phyloP scores from a whole-genome alignment of 164 flowering plant species.

The Amborella trichopoda region DNA sequence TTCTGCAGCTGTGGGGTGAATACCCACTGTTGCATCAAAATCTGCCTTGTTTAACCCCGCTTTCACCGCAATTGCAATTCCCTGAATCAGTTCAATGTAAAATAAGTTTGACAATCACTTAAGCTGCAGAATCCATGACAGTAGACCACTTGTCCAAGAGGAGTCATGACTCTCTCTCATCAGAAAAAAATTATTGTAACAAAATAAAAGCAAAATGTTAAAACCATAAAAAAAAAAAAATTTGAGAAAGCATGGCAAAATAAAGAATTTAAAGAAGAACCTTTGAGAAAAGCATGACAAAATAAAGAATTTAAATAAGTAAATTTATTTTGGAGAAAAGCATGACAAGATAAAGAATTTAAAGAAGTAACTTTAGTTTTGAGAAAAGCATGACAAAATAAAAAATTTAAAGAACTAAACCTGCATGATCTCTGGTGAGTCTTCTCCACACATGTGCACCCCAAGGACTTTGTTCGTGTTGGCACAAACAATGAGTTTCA shows the following conservation, averaged over 20 bases:
- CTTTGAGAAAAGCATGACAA: neutral
- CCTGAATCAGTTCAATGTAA: too few species aligned
- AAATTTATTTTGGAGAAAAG: too few species aligned
- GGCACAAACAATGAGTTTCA: slow-evolving; percentile 91
- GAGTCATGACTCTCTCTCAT: too few species aligned
- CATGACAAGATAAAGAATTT: too few species aligned
- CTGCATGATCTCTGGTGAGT: slow-evolving; percentile 45
- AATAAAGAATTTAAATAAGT: neutral
- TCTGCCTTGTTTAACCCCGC: slow-evolving; percentile 93
- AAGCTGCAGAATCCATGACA: too few species aligned
- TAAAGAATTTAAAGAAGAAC: too few species aligned
- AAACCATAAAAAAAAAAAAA: neutral
- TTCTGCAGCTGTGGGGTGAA: slow-evolving; percentile 94
- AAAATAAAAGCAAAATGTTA: too few species aligned
- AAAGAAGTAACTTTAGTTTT: neutral
- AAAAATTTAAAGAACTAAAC: neutral
- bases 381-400: neutral
- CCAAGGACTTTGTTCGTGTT: slow-evolving; percentile 77
- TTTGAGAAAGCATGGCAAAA: too few species aligned
- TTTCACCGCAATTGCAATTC: slow-evolving; percentile 90
- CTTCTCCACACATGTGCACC: slow-evolving; percentile 93
- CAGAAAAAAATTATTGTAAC: too few species aligned
- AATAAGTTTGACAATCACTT: too few species aligned
- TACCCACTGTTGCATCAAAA: slow-evolving; percentile 87
- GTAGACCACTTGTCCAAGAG: too few species aligned